Base-by-base conservation (phyloP, 106 monocot genomes). In the Gastrodia elata region DNA sequence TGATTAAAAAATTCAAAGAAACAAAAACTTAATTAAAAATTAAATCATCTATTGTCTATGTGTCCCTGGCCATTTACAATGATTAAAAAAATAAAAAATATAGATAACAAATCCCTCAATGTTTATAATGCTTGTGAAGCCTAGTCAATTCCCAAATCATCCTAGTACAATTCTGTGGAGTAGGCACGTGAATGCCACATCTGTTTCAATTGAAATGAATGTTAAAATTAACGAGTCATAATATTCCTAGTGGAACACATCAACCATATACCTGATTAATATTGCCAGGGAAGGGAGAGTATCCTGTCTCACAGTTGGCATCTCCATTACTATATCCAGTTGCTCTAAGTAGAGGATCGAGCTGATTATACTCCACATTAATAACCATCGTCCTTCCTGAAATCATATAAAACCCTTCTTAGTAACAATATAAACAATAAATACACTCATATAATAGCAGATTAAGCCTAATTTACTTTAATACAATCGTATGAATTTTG, bases 291-390 rank as follows among this genome's bases (percentile, higher is more conserved):
- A 79, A 96, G 32, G 89, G 96, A 79, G 96, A 96, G 86, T 77
- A 96, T 6, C 96, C 96, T 20, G 96, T 96, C 72, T 96, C 90
- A 74, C 78, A 82, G 77, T 96, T 96, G 37, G 71, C 86, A 80
- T 96, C 96, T 77, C 96, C 96, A 84, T 96, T 90, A 80, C 84
- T 38, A 78, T 96, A 82, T 34, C 96, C 92, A 72, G 85, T 89
- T 70, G 89, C 89, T 77, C 90, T 78, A 81, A 96, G 96, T 65
- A 96, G 74, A 34, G 96, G 96, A 49, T 96, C 96, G 58, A 96
- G 87, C 74, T 96, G 96, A 90, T 96, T 96, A 71, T 96, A 96
- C 85, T 96, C 96, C 73, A 96, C 96, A 81, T 96, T 92, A 44
- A 96, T 92, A 34, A 96, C 88, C 87, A 96, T 87, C 34, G 85